Conservation (phyloP, 352 stramenopile species). For the Phytophthora cajani region DNA sequence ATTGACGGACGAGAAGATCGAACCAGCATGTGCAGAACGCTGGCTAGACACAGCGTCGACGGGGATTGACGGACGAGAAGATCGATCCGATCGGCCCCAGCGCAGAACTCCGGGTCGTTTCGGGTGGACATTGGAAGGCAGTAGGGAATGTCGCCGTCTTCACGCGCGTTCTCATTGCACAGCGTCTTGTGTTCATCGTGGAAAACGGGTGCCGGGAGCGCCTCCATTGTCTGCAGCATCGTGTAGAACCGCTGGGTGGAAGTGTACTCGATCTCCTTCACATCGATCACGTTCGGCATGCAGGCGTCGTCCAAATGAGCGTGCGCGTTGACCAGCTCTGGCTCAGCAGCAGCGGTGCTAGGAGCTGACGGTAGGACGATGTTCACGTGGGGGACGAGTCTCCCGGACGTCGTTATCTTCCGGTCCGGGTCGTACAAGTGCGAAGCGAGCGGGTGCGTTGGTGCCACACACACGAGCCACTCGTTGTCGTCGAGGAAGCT, state of each 20-base stretch:
- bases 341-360: not conserved
- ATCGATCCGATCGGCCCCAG: conserved; percentile 39
- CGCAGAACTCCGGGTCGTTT: conserved; percentile 46
- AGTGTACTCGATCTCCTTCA: not conserved
- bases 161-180: conserved; percentile 2
- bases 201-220: conserved; percentile 15
- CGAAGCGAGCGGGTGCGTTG: conserved; percentile 40
- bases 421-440: conserved; percentile 40
- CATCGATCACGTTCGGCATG: not conserved
- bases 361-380: conserved; percentile 10
- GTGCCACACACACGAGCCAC: conserved; percentile 41
- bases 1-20: conserved; percentile 39
- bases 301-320: conserved; percentile 1
- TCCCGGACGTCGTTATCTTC: conserved; percentile 9
- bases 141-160: conserved; percentile 19
- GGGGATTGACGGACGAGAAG: conserved; percentile 33
- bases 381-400: conserved; percentile 20
- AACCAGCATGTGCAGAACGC: conserved; percentile 57
- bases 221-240: not conserved
- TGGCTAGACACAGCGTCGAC: conserved; percentile 44
- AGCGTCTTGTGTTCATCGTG: conserved; percentile 4
- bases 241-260: conserved; percentile 6
- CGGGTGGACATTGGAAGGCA: conserved; percentile 46
- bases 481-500: conserved; percentile 20
- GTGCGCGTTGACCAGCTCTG: not conserved